Percentiles rank a stretch among this genome's conserved stretches.
Conservation (phyloP, 768 basidiomycete species). For the Psilocybe subaeruginosa region DNA sequence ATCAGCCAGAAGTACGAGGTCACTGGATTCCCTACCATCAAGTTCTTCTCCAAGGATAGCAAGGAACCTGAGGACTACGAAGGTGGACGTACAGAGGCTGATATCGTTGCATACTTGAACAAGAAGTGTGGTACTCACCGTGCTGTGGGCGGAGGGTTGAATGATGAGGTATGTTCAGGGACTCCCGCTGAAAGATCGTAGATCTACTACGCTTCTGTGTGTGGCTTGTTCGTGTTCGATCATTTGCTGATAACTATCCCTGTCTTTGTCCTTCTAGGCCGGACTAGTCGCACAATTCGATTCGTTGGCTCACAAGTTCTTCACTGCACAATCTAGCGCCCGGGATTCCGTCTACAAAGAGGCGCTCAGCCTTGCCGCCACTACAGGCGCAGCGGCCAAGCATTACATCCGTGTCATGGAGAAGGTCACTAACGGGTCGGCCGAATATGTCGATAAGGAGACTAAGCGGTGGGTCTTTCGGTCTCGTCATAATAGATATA, state of each 20-base stretch:
- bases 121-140: slow-evolving; percentile 87
- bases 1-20: slow-evolving; percentile 76
- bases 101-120: slow-evolving; percentile 80
- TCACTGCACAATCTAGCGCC: slow-evolving; percentile 56
- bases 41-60: slow-evolving; percentile 84
- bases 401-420: slow-evolving; percentile 93
- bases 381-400: slow-evolving; percentile 54
- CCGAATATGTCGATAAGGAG: slow-evolving; percentile 86
- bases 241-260: not conserved
- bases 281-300: slow-evolving; percentile 84
- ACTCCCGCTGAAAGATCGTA: not conserved
- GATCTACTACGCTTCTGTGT: not conserved
- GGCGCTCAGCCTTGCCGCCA: slow-evolving; percentile 56
- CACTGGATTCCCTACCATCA: slow-evolving; percentile 88
- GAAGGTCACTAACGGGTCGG: slow-evolving; percentile 72
- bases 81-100: slow-evolving; percentile 71
- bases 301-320: slow-evolving; percentile 73
- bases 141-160: slow-evolving; percentile 79
- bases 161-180: slow-evolving; percentile 53
- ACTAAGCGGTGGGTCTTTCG: slow-evolving; percentile 61
- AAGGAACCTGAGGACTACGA: slow-evolving; percentile 70
- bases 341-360: slow-evolving; percentile 68
- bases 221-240: slow-evolving; percentile 5
- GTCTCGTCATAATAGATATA: not conserved
- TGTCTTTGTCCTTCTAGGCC: slow-evolving; percentile 50